Percentiles rank a stretch among this genome's conserved stretches.
Evolutionary conservation across 2,329 filamentous ascomycete genomes (phyloP).

Genomic region (Sporothrix pseudoabietina): DNA sequence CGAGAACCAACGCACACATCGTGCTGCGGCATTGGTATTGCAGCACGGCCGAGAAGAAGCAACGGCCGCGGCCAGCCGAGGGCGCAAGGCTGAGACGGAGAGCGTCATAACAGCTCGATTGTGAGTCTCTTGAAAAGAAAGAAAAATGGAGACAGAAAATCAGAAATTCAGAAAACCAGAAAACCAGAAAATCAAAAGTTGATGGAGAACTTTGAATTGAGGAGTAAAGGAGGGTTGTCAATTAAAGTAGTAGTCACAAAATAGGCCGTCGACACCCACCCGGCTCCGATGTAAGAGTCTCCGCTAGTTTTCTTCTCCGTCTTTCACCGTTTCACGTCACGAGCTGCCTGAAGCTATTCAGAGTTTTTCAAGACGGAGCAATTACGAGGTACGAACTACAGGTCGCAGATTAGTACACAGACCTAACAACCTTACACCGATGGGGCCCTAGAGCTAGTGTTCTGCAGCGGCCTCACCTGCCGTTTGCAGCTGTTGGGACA

Average conservation of each 20-base stretch:
- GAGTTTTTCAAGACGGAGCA: constrained; percentile 26
- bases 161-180: no score
- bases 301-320: background rate
- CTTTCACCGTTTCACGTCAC: background rate
- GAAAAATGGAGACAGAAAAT: background rate
- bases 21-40: background rate
- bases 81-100: constrained; percentile 25
- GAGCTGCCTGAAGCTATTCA: constrained; percentile 27
- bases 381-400: background rate
- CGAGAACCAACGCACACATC: constrained; percentile 24
- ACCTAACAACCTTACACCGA: constrained; percentile 14
- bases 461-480: background rate
- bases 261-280: no score
- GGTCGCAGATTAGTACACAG: background rate
- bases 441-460: background rate
- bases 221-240: background rate
- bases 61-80: constrained; percentile 23
- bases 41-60: background rate
- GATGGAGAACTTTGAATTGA: background rate
- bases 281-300: background rate
- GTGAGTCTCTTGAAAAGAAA: background rate
- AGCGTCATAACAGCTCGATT: constrained; percentile 26
- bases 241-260: background rate
- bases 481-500: background rate
- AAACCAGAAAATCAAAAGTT: background rate